These are phyloP conservation scores for Pythium periplocum DNA, from an alignment of 352 stramenopile species.

Conservation along the genomic window DNA sequence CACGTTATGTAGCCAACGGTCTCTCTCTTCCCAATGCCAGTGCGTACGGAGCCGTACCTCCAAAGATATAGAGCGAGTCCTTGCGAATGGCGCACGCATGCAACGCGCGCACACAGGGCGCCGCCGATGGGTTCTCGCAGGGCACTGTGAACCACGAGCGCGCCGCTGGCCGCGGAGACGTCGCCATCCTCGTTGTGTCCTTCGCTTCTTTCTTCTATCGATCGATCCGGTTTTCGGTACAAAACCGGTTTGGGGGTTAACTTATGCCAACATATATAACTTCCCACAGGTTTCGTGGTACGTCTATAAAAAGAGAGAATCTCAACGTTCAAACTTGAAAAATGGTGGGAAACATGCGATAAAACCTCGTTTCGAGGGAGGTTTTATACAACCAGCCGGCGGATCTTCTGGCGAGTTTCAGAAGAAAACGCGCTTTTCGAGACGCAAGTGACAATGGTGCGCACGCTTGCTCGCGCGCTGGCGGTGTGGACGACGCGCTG, in stretches of 20 bases:
- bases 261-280: too few relatives aligned
- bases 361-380: slow-evolving; percentile 16
- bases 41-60: slow-evolving; percentile 35
- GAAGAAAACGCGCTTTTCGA: slow-evolving; percentile 1
- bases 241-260: too few relatives aligned
- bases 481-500: too few relatives aligned
- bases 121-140: slow-evolving; percentile 74
- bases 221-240: too few relatives aligned
- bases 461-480: neutral
- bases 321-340: slow-evolving; percentile 17
- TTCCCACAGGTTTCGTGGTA: neutral
- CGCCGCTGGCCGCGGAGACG: slow-evolving; percentile 31
- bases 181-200: slow-evolving; percentile 1
- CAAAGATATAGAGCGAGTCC: slow-evolving; percentile 93
- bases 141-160: slow-evolving; percentile 69
- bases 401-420: too few relatives aligned
- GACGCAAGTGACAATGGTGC: slow-evolving; percentile 9
- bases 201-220: too few relatives aligned
- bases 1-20: slow-evolving; percentile 10
- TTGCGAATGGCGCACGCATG: slow-evolving; percentile 89
- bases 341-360: slow-evolving; percentile 11
- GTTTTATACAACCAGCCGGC: slow-evolving; percentile 8
- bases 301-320: slow-evolving; percentile 8
- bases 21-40: slow-evolving; percentile 16
- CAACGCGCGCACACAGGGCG: slow-evolving; percentile 90